Conservation (phyloP, 768 basidiomycete genomes). For the Termitomyces sp. region DNA sequence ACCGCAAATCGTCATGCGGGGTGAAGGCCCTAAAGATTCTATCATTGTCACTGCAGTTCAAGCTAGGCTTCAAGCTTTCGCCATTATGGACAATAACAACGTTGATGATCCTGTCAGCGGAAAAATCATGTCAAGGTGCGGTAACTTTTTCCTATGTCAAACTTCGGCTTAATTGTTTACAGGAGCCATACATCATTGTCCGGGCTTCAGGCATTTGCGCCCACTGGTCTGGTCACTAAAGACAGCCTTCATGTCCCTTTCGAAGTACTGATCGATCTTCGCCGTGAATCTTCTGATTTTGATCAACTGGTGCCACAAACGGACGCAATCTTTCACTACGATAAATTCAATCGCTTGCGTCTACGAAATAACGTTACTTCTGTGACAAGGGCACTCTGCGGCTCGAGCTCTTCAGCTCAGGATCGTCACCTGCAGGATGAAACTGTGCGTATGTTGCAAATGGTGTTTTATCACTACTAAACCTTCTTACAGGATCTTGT, state of each 20-base stretch:
- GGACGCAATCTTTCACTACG: constrained; percentile 80
- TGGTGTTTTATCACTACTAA: not conserved
- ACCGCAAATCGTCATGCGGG: constrained; percentile 82
- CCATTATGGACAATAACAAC: constrained; percentile 77
- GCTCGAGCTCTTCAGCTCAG: constrained; percentile 29
- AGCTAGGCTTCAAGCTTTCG: constrained; percentile 73
- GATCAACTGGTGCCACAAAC: constrained; percentile 91
- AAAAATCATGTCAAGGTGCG: constrained; percentile 80
- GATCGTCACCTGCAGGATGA: constrained; percentile 59
- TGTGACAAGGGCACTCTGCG: constrained; percentile 30
- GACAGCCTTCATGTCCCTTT: constrained; percentile 70
- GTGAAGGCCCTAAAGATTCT: constrained; percentile 48
- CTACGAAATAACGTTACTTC: constrained; percentile 69
- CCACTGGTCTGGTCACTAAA: constrained; percentile 39
- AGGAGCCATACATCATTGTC: constrained; percentile 79
- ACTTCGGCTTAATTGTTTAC: constrained; percentile 1
- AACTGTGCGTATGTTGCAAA: constrained; percentile 41
- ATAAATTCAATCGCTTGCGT: constrained; percentile 92
- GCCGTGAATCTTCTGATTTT: constrained; percentile 78
- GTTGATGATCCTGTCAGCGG: constrained; percentile 82
- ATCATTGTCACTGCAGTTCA: constrained; percentile 78
- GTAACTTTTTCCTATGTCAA: not conserved
- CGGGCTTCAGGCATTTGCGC: constrained; percentile 87
- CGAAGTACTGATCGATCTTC: constrained; percentile 84
- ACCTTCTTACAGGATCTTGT: constrained; percentile 63